Conservation (phyloP, 106 monocot genomes). For the Acorus calamus region DNA sequence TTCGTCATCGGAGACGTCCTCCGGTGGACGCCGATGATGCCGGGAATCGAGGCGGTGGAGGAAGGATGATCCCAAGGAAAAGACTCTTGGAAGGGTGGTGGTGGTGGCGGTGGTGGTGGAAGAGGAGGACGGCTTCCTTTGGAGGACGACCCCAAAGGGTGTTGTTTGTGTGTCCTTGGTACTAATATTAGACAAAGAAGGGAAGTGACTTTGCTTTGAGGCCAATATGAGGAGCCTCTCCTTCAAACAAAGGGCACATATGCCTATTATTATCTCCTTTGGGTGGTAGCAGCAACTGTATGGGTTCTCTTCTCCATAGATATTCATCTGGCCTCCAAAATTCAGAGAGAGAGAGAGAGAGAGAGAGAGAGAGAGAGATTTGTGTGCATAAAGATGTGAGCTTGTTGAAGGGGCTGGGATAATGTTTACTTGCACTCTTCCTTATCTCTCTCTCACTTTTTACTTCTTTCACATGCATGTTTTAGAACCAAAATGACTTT, state of each 20-base stretch:
- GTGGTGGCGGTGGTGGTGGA: constrained; percentile 13
- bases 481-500: too few relatives aligned
- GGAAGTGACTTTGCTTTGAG: constrained; percentile 26
- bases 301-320: constrained; percentile 8
- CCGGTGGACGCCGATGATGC: background rate
- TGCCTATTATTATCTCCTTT: constrained; percentile 40
- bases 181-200: too few relatives aligned
- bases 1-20: constrained; percentile 23
- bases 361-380: too few relatives aligned
- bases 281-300: constrained; percentile 67
- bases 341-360: too few relatives aligned
- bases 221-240: constrained; percentile 72
- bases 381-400: too few relatives aligned
- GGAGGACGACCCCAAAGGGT: constrained; percentile 6
- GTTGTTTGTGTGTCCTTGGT: constrained; percentile 11
- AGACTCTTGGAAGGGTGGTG: constrained; percentile 39
- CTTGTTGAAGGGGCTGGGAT: too few relatives aligned
- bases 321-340: constrained; percentile 13
- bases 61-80: constrained; percentile 44
- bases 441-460: too few relatives aligned
- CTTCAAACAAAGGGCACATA: constrained; percentile 77
- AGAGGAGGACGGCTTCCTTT: constrained; percentile 5
- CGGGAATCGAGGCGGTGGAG: constrained; percentile 31
- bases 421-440: too few relatives aligned
- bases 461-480: too few relatives aligned